A percentile compares a stretch with the other conserved stretches of the same genome.
Conservation (phyloP, 2,329 filamentous ascomycete species). For the Leptographium flavum region DNA sequence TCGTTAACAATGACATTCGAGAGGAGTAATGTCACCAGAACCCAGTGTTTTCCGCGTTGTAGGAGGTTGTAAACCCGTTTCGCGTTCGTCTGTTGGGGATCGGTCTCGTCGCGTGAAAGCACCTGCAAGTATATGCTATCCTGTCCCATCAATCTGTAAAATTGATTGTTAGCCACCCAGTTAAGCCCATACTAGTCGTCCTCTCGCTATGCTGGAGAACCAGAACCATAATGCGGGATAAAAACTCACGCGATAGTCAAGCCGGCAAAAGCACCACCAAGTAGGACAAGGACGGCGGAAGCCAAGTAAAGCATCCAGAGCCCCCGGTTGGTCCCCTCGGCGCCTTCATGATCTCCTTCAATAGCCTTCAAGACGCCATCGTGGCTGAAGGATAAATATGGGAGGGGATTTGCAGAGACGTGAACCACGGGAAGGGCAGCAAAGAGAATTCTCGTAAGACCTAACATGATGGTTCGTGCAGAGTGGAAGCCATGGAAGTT, state of each 20-base stretch:
- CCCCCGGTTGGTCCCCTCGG: slow-evolving; percentile 41
- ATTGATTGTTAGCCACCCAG: neutral
- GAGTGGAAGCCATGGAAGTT: slow-evolving; percentile 13
- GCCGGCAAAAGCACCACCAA: slow-evolving; percentile 87
- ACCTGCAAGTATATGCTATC: slow-evolving; percentile 98
- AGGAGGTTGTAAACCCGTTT: slow-evolving; percentile 66
- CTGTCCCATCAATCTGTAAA: slow-evolving; percentile 44
- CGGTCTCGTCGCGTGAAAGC: slow-evolving; percentile 71
- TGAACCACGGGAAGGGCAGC: slow-evolving; percentile 29
- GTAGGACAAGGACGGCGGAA: slow-evolving; percentile 67
- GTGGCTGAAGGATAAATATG: slow-evolving; percentile 4
- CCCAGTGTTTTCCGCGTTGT: slow-evolving; percentile 91
- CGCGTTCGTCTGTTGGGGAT: slow-evolving; percentile 76
- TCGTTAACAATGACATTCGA: slow-evolving; percentile 98
- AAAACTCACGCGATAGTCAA: slow-evolving; percentile 61
- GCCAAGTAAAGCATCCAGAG: slow-evolving; percentile 72
- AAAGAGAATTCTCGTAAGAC: slow-evolving; percentile 35
- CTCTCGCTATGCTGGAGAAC: too few relatives aligned
- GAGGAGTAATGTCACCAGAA: slow-evolving; percentile 81
- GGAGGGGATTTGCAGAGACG: slow-evolving; percentile 27
- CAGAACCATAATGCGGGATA: too few relatives aligned
- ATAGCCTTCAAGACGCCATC: neutral
- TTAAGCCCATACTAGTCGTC: too few relatives aligned
- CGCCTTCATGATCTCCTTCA: slow-evolving; percentile 24
- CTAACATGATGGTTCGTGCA: slow-evolving; percentile 33